Base-by-base conservation (phyloP, 2,329 filamentous ascomycete genomes). In the Colletotrichum spaethianum region DNA sequence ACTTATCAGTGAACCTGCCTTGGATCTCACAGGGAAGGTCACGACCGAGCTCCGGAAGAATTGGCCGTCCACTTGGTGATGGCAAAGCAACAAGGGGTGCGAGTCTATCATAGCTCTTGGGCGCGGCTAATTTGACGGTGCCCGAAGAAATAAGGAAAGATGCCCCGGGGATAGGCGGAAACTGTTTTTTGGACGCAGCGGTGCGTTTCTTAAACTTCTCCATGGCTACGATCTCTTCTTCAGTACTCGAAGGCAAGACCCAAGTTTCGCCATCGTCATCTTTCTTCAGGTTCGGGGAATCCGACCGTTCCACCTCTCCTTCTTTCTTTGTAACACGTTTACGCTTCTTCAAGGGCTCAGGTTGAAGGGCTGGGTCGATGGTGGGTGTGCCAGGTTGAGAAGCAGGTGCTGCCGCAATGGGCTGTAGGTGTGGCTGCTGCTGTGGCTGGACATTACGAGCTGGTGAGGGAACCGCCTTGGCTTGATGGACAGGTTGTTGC, bases 21-120 rank as follows among this genome's bases (percentile, higher is more conserved):
- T 86, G 84, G 5, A 86, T 81, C 73, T 86, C 84, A 55, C 83
- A 85, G 3, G 84, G 83, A 18, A 86, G 77, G 14, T 76, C 77
- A 57, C 81, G 82, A 4, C 81, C 81, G 38, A 84, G 68, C 42
- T 83, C 82, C 1, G 83, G 81, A 2, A 85, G 77, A 63, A 85
- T 80, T 3, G 78, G 74, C 50, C 80, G 82, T 11, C 82, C 81
- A 28, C 79, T 84, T 50, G 79, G 80, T 18, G 83, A 76, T 9
- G 84, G 82, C 26, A 83, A 72, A 8, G 84, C 83, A 20, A 86
- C 82, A 33, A 85, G 76, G 7, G 84, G 84, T 1, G 82, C 79
- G 44, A 86, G 77, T 72, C 85, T 85, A 56, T 86, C 84, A 65
- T 84, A 85, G 65, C 82, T 84, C 74, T 86, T 86, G 6, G 83